Percentiles rank a stretch among this genome's conserved stretches.
These are phyloP conservation scores for Cyathus striatus DNA, from an alignment of 768 basidiomycete genomes.

Conservation along the genomic window DNA sequence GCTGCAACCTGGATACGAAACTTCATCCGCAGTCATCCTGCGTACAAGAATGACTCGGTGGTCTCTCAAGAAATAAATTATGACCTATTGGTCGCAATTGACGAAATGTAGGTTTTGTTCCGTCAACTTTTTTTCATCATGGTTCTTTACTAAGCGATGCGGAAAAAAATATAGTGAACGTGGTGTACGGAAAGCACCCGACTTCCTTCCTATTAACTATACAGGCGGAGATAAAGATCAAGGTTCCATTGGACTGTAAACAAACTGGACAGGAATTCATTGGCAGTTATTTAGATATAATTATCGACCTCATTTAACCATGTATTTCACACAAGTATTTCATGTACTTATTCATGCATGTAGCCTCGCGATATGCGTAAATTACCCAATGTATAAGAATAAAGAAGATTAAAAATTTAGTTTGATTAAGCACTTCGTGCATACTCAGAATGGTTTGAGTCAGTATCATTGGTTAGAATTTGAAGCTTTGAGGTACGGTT, in stretches of 20 bases:
- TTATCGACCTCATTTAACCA: slow-evolving; percentile 1
- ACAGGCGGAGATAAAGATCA: slow-evolving; percentile 39
- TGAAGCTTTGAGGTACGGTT: no score
- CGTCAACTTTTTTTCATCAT: background rate
- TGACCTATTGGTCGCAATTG: slow-evolving; percentile 83
- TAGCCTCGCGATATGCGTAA: no score
- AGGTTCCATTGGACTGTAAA: slow-evolving; percentile 37
- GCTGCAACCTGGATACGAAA: slow-evolving; percentile 91
- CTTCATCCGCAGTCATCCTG: slow-evolving; percentile 86
- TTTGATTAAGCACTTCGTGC: no score
- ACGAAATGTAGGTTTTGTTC: slow-evolving; percentile 72
- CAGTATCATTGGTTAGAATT: no score
- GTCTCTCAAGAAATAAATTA: slow-evolving; percentile 91
- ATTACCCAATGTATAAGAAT: no score
- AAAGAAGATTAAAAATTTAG: no score
- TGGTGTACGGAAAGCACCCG: slow-evolving; percentile 55
- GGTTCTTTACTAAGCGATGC: no score
- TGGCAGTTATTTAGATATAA: background rate
- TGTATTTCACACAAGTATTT: no score
- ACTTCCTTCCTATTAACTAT: slow-evolving; percentile 61
- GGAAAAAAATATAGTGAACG: no score
- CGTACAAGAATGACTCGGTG: slow-evolving; percentile 91
- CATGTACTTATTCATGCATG: no score
- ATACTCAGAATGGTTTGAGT: no score
- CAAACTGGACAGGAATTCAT: background rate